These are phyloP conservation scores for Calocybe gangraenosa DNA, from an alignment of 768 basidiomycete genomes.

Conservation along the genomic window DNA sequence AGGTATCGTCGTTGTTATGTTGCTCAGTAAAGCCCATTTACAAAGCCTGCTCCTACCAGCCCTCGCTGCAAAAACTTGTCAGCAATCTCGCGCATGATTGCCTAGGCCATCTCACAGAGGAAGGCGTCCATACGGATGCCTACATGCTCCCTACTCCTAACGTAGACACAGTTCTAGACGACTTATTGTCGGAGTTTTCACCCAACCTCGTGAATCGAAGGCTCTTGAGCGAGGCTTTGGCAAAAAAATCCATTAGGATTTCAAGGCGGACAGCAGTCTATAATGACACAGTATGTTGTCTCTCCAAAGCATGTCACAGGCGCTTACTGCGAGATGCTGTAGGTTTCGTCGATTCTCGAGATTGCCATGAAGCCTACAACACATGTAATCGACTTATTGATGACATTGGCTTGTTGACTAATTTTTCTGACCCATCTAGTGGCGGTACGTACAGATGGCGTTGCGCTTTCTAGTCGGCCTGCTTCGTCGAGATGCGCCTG, in stretches of 20 bases:
- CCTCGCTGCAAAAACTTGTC: constrained; percentile 73
- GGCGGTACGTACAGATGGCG: constrained; percentile 79
- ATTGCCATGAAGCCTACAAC: constrained; percentile 59
- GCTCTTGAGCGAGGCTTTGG: constrained; percentile 39
- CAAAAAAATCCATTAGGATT: constrained; percentile 38
- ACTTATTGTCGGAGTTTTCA: constrained; percentile 49
- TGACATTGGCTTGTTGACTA: constrained; percentile 10
- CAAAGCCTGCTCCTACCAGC: constrained; percentile 33
- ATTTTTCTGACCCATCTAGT: constrained; percentile 38
- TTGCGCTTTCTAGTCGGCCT: constrained; percentile 55
- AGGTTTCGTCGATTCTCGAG: constrained; percentile 61
- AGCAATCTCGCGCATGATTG: constrained; percentile 60
- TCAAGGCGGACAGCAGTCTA: constrained; percentile 44
- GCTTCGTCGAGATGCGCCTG: constrained; percentile 57
- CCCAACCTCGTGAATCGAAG: constrained; percentile 33
- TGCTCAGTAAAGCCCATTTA: background rate
- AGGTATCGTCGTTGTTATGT: constrained; percentile 39
- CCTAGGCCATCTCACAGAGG: constrained; percentile 55
- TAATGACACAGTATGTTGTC: constrained; percentile 39
- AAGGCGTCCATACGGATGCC: constrained; percentile 58
- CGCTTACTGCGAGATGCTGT: constrained; percentile 1
- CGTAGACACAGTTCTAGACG: constrained; percentile 43
- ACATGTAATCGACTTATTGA: constrained; percentile 43
- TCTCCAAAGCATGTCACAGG: background rate
- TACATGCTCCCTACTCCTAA: constrained; percentile 47